Percentiles rank a stretch among this genome's conserved stretches.
Evolutionary conservation across 305 asterid species (phyloP).

Genomic region (Rubia occidens): DNA sequence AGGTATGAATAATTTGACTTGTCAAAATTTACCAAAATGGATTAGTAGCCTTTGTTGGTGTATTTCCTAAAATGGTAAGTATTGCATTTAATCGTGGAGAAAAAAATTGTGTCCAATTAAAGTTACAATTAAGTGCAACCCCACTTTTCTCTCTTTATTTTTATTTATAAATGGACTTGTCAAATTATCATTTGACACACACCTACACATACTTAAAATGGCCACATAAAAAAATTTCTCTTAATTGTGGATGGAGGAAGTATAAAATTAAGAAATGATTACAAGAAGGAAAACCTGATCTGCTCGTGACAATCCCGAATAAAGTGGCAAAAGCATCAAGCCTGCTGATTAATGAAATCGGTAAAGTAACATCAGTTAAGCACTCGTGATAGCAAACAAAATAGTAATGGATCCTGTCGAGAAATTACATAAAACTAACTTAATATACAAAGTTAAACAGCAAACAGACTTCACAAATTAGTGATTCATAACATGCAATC

Average conservation of each 20-base stretch:
- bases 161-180: too few relatives aligned
- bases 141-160: too few relatives aligned
- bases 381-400: conserved; percentile 2
- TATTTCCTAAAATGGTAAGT: background rate
- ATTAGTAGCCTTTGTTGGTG: background rate
- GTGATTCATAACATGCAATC: background rate
- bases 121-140: too few relatives aligned
- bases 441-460: background rate
- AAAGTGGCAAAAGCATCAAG: conserved; percentile 69
- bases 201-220: too few relatives aligned
- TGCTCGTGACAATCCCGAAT: conserved; percentile 83
- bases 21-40: background rate
- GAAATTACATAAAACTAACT: conserved; percentile 10
- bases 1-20: background rate
- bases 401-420: background rate
- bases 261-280: background rate
- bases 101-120: too few relatives aligned
- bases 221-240: too few relatives aligned
- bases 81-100: background rate
- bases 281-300: conserved; percentile 49
- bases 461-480: background rate
- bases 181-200: too few relatives aligned
- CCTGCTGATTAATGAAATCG: conserved; percentile 37
- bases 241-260: background rate
- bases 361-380: conserved; percentile 9